Base-by-base conservation (phyloP, 192 early-diverging fungal genomes). In the Coemansia sp. region DNA sequence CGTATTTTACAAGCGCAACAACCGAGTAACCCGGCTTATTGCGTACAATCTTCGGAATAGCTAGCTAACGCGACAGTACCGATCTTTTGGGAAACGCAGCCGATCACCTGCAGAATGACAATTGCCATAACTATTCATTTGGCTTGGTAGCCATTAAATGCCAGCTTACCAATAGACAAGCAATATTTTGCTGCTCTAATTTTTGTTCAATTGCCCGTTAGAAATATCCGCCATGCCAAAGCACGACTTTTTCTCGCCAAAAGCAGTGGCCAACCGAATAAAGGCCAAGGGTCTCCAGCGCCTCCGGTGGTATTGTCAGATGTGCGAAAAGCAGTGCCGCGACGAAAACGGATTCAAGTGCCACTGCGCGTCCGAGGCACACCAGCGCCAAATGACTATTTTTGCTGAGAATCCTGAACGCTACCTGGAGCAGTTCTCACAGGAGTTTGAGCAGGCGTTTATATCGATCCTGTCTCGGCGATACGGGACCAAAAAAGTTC, bases 281-380 rank as follows among this genome's bases (percentile, higher is more conserved):
- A 96, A 89, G 62, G 78, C 91, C 41, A 96, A 96, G 60, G 94
- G 94, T 7, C 83, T 96, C 45, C 86, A 90, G 45, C 87, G 88
- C 50, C 79, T 96, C 31, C 81, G 87, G 30, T 96, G 88, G 81
- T 96, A 92, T 66, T 96, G 94, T 70, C 94, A 96, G 70, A 91
- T 91, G 81, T 95, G 92, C 59, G 83, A 93, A 62, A 90, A 86
- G 72, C 79, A 81, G 65, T 93, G 90, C 57, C 80, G 91, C 52
- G 94, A 97, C 75, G 91, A 90, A 62, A 97, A 97, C 78, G 94
- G 94, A 2, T 97, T 94, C 81, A 94, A 93, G 67, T 90, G 89
- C 50, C 95, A 98, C 70, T 89, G 85, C 50, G 78, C 80, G 8
- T 91, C 90, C 30, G 95, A 98, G 63, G 80, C 87, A 8, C 95